Evolutionary conservation across 352 stramenopile species (phyloP).

Genomic region (Elongisporangium prolatum): DNA sequence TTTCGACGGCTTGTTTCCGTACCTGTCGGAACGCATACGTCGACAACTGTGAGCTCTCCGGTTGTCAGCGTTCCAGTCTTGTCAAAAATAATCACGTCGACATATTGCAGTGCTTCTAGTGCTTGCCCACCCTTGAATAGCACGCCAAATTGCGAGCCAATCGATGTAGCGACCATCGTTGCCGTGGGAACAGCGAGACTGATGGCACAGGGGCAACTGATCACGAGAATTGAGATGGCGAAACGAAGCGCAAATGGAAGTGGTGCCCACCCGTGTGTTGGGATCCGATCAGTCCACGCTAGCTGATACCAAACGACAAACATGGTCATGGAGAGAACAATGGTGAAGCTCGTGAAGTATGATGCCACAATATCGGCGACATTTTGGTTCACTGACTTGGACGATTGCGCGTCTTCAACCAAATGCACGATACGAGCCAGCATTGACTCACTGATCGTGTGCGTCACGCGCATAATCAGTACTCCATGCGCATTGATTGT

Average conservation of each 20-base stretch:
- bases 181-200: slow-evolving; percentile 70
- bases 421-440: slow-evolving; percentile 67
- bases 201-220: slow-evolving; percentile 76
- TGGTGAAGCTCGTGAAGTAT: slow-evolving; percentile 77
- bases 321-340: slow-evolving; percentile 47
- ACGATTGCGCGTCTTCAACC: slow-evolving; percentile 69
- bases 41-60: slow-evolving; percentile 43
- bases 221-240: slow-evolving; percentile 72
- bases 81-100: slow-evolving; percentile 77
- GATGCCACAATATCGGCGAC: slow-evolving; percentile 59
- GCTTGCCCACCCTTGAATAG: slow-evolving; percentile 76
- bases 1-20: slow-evolving; percentile 4
- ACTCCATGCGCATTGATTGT: slow-evolving; percentile 72
- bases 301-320: slow-evolving; percentile 76
- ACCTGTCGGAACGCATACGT: slow-evolving; percentile 4
- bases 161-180: slow-evolving; percentile 75
- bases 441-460: slow-evolving; percentile 76
- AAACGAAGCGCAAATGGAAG: slow-evolving; percentile 76
- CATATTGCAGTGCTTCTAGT: slow-evolving; percentile 59
- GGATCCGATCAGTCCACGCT: slow-evolving; percentile 27
- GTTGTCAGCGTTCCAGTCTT: slow-evolving; percentile 78
- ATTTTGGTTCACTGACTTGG: slow-evolving; percentile 54
- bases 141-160: slow-evolving; percentile 73
- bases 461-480: slow-evolving; percentile 58
- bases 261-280: slow-evolving; percentile 47